Conservation (phyloP, 1,284 basidiomycete species). For the Ceratobasidium theobromae region DNA sequence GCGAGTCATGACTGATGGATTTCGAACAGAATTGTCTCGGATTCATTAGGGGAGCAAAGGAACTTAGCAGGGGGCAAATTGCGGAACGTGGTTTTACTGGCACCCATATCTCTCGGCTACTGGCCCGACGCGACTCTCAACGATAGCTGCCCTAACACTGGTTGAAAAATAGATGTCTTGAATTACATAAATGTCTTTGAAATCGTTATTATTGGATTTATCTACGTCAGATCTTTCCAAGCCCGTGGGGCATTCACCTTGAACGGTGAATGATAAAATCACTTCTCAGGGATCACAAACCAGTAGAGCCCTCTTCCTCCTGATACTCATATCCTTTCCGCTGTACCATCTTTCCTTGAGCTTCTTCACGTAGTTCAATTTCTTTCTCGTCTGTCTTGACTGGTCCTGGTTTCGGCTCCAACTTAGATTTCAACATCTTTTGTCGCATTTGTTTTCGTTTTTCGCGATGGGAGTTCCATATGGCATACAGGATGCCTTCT, state of each 20-base stretch:
- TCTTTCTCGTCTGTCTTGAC: background rate
- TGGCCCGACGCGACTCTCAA: background rate
- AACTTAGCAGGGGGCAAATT: slow-evolving; percentile 43
- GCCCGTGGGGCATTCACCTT: too few species aligned
- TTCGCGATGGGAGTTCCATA: slow-evolving; percentile 50
- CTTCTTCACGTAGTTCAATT: background rate
- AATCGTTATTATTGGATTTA: too few species aligned
- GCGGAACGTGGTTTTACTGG: slow-evolving; percentile 43
- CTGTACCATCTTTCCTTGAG: background rate
- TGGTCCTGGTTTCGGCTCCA: background rate
- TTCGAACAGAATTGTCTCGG: slow-evolving; percentile 45
- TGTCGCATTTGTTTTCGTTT: slow-evolving; percentile 9
- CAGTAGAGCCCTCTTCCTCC: background rate
- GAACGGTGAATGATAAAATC: too few species aligned
- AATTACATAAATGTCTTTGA: too few species aligned
- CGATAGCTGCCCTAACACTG: background rate
- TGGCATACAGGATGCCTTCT: slow-evolving; percentile 66
- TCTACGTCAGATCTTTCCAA: too few species aligned
- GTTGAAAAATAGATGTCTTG: background rate
- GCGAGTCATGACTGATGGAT: background rate
- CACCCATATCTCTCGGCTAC: slow-evolving; percentile 43
- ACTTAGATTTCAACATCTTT: background rate
- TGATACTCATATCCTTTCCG: slow-evolving; percentile 4
- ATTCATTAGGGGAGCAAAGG: slow-evolving; percentile 46
- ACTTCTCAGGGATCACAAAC: too few species aligned